Conservation (phyloP, 225 moss, liverwort and hornwort species). For the Rhytidiadelphus loreus region DNA sequence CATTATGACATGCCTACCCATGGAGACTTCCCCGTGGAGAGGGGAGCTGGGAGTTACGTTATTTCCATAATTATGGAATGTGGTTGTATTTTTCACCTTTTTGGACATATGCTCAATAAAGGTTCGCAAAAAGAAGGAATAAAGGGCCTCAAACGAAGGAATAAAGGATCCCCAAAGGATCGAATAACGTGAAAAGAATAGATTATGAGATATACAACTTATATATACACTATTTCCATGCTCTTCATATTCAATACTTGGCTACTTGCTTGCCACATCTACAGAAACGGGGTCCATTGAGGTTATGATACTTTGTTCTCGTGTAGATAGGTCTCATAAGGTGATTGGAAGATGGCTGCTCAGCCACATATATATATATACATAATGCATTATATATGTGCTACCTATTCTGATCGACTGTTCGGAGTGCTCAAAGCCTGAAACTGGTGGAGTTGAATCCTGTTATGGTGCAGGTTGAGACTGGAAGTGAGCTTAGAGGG, state of each 20-base stretch:
- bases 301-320: not conserved
- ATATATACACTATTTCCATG: not conserved
- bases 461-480: conserved; percentile 3
- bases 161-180: not conserved
- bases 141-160: too few species aligned
- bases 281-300: not conserved
- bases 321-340: not conserved
- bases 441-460: not conserved
- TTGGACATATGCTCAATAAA: too few species aligned
- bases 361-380: too few species aligned
- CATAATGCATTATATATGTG: not conserved
- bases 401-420: not conserved
- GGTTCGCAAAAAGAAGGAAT: too few species aligned
- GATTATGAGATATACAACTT: not conserved
- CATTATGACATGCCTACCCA: not conserved
- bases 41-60: not conserved
- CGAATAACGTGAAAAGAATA: not conserved
- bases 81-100: not conserved
- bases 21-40: too few species aligned
- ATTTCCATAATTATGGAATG: not conserved
- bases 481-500: not conserved
- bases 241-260: not conserved
- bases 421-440: not conserved
- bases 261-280: not conserved
- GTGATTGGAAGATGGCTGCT: not conserved